phyloP scores from a whole-genome alignment of 2,329 filamentous ascomycete species.

The Xylariales sp. region DNA sequence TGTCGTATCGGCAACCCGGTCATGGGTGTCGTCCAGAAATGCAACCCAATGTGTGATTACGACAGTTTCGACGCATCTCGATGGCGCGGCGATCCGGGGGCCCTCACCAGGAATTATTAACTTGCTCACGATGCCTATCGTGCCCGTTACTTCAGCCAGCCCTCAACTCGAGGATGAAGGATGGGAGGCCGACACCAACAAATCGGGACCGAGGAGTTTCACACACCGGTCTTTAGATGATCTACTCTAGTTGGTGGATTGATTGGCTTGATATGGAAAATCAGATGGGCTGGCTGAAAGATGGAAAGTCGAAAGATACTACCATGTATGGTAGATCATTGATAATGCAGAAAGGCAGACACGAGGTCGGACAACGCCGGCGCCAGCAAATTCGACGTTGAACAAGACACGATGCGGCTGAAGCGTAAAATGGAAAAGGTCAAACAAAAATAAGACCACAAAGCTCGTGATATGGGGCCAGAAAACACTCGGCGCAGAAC shows the following conservation, averaged over 20 bases:
- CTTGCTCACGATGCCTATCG: slow-evolving; percentile 23
- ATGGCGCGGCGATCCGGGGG: slow-evolving; percentile 6
- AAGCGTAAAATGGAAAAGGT: slow-evolving; percentile 18
- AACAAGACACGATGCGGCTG: slow-evolving; percentile 30
- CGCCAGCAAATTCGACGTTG: slow-evolving; percentile 19
- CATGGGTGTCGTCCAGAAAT: slow-evolving; percentile 16
- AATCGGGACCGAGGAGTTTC: slow-evolving; percentile 23
- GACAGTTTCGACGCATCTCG: slow-evolving; percentile 11
- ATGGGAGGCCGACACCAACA: slow-evolving; percentile 10
- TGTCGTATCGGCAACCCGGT: slow-evolving; percentile 13
- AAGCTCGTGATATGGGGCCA: slow-evolving; percentile 22
- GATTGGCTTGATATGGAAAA: background rate
- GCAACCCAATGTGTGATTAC: slow-evolving; percentile 28
- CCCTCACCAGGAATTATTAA: slow-evolving; percentile 12
- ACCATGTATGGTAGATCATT: slow-evolving; percentile 35
- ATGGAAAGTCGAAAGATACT: slow-evolving; percentile 26
- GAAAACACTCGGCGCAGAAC: slow-evolving; percentile 11
- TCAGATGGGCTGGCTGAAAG: slow-evolving; percentile 28
- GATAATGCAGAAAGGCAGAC: slow-evolving; percentile 33
- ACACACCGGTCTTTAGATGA: slow-evolving; percentile 13
- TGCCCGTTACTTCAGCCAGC: slow-evolving; percentile 8
- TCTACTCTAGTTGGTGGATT: slow-evolving; percentile 13
- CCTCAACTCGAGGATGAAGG: slow-evolving; percentile 9
- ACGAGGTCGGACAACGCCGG: slow-evolving; percentile 36
- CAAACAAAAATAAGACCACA: slow-evolving; percentile 19